Evolutionary conservation across 805 yeast species (phyloP), one percentile per base, ranked within the genome.

Genomic region (Saccharomyces mikatae): DNA sequence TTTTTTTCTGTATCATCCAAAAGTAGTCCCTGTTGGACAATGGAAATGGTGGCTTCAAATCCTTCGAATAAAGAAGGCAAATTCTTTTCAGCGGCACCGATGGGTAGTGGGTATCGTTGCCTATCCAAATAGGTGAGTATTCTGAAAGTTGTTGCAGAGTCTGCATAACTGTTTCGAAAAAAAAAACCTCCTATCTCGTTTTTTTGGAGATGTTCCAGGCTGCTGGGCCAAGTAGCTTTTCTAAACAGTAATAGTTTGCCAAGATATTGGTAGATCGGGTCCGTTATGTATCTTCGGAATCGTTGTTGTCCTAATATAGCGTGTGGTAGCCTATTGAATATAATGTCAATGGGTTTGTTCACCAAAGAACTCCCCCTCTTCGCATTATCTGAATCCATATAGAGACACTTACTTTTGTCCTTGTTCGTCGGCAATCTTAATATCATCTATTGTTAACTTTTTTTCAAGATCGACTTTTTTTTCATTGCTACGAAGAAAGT

Each of bases 61-160:
- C 91, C 90, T 67, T 86, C 91, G 61, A 78, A 84, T 22, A 86
- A 69, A 3, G 89, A 80, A 58, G 80, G 81, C n/a, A 31, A 52
- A 22, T 57, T 58, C 17, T 24, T 26, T 3, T 64, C 67, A 1
- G 88, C 87, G 21, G 84, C 68, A 52, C 83, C 81, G 6, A 69
- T 64, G 32, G 86, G 71, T 58, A 86, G 61, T 11, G 44, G 44
- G 44, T 36, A 36, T 36, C 44, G 44, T 9, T 36, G 24, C 22
- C 17, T 17, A 36, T 86, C 79, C 14, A 86, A 72, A 51, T 76
- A 70, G 32, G 80, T 74, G 52, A 81, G 70, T 27, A 80, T 80
- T 57, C 78, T 75, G 52, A 74, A 78, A 10, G 76, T 75, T 22
- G 76, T 70, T 56, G 74, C 77, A 1, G 74, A 67, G 50, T 62